These are phyloP conservation scores for Hortiboletus flavorubellus DNA, from an alignment of 768 basidiomycete species.

Conservation along the genomic window DNA sequence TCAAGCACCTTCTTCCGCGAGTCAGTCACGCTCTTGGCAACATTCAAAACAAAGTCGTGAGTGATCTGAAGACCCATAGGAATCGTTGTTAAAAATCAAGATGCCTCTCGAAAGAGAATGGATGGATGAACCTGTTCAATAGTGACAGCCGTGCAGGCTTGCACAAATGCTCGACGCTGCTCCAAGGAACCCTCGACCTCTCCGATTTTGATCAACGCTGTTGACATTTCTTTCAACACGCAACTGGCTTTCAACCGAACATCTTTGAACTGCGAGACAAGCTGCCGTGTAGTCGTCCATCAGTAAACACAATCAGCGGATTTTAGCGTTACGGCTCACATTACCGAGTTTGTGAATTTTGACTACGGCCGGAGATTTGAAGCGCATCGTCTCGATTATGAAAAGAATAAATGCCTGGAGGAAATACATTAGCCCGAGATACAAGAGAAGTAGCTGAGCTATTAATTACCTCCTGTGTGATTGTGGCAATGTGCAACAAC, in stretches of 20 bases:
- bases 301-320: background rate
- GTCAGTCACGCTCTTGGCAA: conserved; percentile 66
- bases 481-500: conserved; percentile 66
- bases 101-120: background rate
- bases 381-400: conserved; percentile 64
- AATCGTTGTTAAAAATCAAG: background rate
- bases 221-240: conserved; percentile 57
- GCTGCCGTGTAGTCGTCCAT: conserved; percentile 37
- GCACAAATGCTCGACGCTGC: conserved; percentile 48
- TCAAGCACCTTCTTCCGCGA: conserved; percentile 69
- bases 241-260: conserved; percentile 52
- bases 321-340: conserved; percentile 39
- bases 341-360: conserved; percentile 72
- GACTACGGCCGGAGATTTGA: conserved; percentile 65
- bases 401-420: conserved; percentile 70
- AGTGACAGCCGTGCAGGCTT: conserved; percentile 44
- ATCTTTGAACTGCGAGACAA: conserved; percentile 63
- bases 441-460: background rate
- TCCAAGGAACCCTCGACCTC: conserved; percentile 54
- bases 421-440: background rate
- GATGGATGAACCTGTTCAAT: conserved; percentile 32
- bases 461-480: conserved; percentile 66
- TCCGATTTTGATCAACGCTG: conserved; percentile 44
- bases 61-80: conserved; percentile 44
- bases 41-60: conserved; percentile 56